Conservation (phyloP, 305 asterid species). For the Fraxinus xanthoxyloides region DNA sequence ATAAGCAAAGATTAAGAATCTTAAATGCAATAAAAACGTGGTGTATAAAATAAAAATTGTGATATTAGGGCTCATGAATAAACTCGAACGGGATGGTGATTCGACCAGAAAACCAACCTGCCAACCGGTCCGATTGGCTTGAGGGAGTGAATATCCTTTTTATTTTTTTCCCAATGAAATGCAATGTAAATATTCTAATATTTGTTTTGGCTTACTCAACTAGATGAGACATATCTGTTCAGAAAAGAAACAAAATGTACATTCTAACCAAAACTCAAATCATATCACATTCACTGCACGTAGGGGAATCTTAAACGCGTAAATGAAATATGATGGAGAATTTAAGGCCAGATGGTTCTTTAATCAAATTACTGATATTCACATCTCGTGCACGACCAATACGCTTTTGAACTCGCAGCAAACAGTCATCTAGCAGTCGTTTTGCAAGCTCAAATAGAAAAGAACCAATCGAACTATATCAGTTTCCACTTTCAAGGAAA, state of each 20-base stretch:
- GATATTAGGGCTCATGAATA: no score
- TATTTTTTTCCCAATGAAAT: no score
- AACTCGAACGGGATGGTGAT: no score
- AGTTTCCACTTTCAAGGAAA: not conserved
- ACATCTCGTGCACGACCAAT: not conserved
- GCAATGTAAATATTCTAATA: no score
- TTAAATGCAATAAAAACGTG: no score
- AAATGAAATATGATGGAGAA: not conserved
- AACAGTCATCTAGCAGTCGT: not conserved
- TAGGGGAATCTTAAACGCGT: not conserved
- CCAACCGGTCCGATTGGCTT: no score
- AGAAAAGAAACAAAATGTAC: not conserved
- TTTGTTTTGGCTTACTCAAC: no score
- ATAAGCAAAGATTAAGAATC: no score
- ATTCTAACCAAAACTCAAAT: not conserved
- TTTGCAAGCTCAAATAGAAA: not conserved
- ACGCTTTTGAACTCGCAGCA: conserved; percentile 3
- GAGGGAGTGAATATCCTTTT: no score
- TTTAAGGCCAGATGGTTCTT: not conserved
- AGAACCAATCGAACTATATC: not conserved
- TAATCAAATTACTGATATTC: not conserved
- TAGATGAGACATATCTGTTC: not conserved
- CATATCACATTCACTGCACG: not conserved
- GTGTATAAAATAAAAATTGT: no score
- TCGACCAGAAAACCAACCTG: no score